Evolutionary conservation across 345 rosid species (phyloP).

Genomic region (Brassica napus): Da-Ae NC_063438.1:27603001-27603500

Average conservation of each 20-base stretch:
- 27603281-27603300: constrained; percentile 35
- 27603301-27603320: constrained; percentile 33
- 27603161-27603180: not conserved
- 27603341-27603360: constrained; percentile 21
- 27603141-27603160: constrained; percentile 12
- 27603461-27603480: constrained; percentile 36
- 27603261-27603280: constrained; percentile 18
- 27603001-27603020: not conserved
- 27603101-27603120: not conserved
- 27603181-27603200: not conserved
- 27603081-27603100: not conserved
- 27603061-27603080: not conserved
- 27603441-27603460: constrained; percentile 27
- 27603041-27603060: not conserved
- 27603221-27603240: not conserved
- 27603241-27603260: not conserved
- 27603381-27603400: constrained; percentile 23
- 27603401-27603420: constrained; percentile 36
- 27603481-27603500: constrained; percentile 22
- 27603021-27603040: not conserved
- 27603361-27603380: constrained; percentile 11
- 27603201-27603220: not conserved
- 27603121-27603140: constrained; percentile 5
- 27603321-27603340: constrained; percentile 26
- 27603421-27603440: constrained; percentile 16